A percentile compares a stretch with the other conserved stretches of the same genome.
Evolutionary conservation across 441 rosid species (phyloP).

Genomic region (Pelargonium citronellum): DNA sequence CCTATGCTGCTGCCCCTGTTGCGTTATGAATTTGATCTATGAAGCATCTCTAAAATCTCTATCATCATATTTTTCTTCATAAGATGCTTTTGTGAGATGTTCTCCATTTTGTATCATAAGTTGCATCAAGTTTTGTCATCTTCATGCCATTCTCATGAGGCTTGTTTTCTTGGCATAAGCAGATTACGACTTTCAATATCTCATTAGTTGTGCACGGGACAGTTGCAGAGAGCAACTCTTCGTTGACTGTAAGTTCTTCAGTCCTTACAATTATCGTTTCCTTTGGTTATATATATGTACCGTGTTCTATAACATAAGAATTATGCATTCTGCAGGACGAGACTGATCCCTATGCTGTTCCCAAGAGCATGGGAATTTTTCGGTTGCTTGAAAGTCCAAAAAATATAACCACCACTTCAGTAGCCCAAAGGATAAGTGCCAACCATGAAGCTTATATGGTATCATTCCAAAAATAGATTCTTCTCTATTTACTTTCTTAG

Average conservation of each 20-base stretch:
- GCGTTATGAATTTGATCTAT: too few relatives aligned
- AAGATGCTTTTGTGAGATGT: neutral
- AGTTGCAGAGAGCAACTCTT: slow-evolving; percentile 52
- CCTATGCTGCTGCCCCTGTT: too few relatives aligned
- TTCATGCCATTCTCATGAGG: neutral
- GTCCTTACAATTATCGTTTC: neutral
- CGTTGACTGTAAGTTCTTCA: slow-evolving; percentile 34
- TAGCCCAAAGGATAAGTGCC: slow-evolving; percentile 72
- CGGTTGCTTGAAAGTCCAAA: slow-evolving; percentile 66
- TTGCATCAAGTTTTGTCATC: neutral
- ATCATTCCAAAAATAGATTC: neutral
- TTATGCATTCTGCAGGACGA: slow-evolving; percentile 38
- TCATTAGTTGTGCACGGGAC: slow-evolving; percentile 84
- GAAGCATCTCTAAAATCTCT: too few relatives aligned
- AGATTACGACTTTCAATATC: slow-evolving; percentile 87
- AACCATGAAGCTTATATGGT: slow-evolving; percentile 81
- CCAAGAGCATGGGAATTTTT: slow-evolving; percentile 76
- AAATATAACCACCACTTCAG: slow-evolving; percentile 63
- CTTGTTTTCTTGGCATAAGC: slow-evolving; percentile 22
- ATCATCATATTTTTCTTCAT: too few relatives aligned
- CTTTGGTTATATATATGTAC: neutral
- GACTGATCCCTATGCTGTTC: slow-evolving; percentile 64
- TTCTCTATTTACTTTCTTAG: neutral
- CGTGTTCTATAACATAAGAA: neutral
- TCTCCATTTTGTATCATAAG: neutral